phyloP scores from a whole-genome alignment of 2,329 filamentous ascomycete species.

The Pleoardoris graminearum region DNA sequence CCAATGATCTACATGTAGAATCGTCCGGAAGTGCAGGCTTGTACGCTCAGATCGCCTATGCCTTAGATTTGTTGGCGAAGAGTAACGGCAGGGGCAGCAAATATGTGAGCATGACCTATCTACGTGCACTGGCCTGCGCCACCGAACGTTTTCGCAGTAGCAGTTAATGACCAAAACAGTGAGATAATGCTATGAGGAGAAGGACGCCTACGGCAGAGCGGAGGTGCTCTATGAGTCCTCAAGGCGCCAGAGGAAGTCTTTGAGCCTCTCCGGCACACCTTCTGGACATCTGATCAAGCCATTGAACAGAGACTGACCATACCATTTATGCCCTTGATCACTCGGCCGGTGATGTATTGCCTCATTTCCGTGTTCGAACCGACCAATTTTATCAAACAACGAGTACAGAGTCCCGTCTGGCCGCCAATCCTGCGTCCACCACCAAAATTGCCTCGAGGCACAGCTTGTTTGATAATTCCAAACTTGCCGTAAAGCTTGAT shows the following conservation, averaged over 20 bases:
- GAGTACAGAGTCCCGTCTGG: neutral
- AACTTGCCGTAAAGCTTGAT: neutral
- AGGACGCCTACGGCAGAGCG: neutral
- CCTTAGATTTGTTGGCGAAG: neutral
- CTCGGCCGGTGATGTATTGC: conserved; percentile 5
- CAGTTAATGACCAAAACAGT: neutral
- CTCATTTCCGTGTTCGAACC: neutral
- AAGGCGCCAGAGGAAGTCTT: neutral
- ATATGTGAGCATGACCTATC: neutral
- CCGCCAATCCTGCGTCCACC: conserved; percentile 1
- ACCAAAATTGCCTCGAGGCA: conserved; percentile 6
- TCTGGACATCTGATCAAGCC: neutral
- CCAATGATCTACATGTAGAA: neutral
- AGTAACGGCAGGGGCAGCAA: neutral
- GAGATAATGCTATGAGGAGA: neutral
- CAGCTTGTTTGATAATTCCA: neutral
- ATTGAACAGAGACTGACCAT: neutral
- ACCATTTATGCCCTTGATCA: conserved; percentile 5
- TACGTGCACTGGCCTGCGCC: neutral
- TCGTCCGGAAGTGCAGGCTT: neutral
- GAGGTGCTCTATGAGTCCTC: neutral
- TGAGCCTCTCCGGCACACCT: neutral
- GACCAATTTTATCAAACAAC: conserved; percentile 2
- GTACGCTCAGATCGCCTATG: neutral
- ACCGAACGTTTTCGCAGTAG: neutral